phyloP scores from a whole-genome alignment of 1,139 yeast genomes.

The Suzukiozyma palmioleophila region DNA sequence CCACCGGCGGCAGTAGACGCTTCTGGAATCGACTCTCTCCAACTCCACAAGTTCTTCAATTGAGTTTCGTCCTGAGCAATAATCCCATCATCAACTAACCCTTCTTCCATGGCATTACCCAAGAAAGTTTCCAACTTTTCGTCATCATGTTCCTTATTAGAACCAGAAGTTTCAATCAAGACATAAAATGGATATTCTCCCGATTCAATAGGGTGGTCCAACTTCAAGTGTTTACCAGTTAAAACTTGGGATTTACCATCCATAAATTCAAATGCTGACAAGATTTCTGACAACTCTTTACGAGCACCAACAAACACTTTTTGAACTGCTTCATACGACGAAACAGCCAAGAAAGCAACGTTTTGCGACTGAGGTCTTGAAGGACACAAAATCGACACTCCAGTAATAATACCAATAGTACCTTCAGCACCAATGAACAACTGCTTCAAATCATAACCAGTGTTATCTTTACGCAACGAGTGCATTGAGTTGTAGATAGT shows the following conservation, averaged over 20 bases:
- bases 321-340: slow-evolving; percentile 77
- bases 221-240: slow-evolving; percentile 51
- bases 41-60: slow-evolving; percentile 75
- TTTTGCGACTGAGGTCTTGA: slow-evolving; percentile 85
- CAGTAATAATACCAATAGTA: slow-evolving; percentile 85
- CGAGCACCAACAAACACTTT: slow-evolving; percentile 78
- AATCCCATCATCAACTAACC: slow-evolving; percentile 82
- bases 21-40: slow-evolving; percentile 95
- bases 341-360: slow-evolving; percentile 84
- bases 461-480: slow-evolving; percentile 85
- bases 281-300: slow-evolving; percentile 73
- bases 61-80: slow-evolving; percentile 95
- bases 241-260: slow-evolving; percentile 71
- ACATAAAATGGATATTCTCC: slow-evolving; percentile 78
- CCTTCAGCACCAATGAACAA: slow-evolving; percentile 93
- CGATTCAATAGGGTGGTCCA: slow-evolving; percentile 75
- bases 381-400: slow-evolving; percentile 85
- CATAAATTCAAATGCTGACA: slow-evolving; percentile 95
- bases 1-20: slow-evolving; percentile 85
- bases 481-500: slow-evolving; percentile 75
- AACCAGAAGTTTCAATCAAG: slow-evolving; percentile 90
- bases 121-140: slow-evolving; percentile 74
- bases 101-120: slow-evolving; percentile 81
- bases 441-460: slow-evolving; percentile 91
- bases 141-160: slow-evolving; percentile 81